Base-by-base conservation (phyloP, 129 eudicot genomes). In the Pulicaria dysenterica region DNA sequence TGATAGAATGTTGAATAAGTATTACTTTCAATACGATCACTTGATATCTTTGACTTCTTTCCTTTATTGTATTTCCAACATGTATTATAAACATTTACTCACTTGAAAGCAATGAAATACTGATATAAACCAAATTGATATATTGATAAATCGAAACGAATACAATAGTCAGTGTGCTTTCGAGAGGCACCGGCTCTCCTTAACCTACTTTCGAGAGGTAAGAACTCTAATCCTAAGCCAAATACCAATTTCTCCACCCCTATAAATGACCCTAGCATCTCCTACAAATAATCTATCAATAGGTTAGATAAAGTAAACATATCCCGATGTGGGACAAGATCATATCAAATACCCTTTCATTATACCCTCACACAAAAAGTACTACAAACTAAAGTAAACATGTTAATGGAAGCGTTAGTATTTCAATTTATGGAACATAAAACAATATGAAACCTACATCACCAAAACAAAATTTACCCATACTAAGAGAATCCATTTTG, bases 401-500 rank as follows among this genome's bases (percentile, higher is more conserved):
- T 4, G 34, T 43, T 34, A 53, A 64, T 24, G 46, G 58, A 53
- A 51, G 50, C 54, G 53, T 53, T 64, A 37, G 34, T 64, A 6
- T 59, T 42, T 53, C 46, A 42, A 34, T 13, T 63, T 63, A 19
- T 13, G 56, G 31, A 6, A 54, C 31, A 41, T 24, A 64, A 16
- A 9, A 31, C 12, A 1, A 74, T 41, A 45, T 50, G 55, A 74
- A 64, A 64, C 56, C 7, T 74, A 74, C 41, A 3, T 14, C 47
- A 64, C 19, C 16, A 24, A 19, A 40, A 4, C 45, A 51, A 8
- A 37, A 39, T 16, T 53, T 24, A 19, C 53, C 47, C 38, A 49
- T 43, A 55, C 9, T 53, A 24, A 24, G 47, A 74, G 37, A 74
- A 74, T 37, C 72, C 73, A 74, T 44, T 53, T 66, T 65, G 64